A percentile compares a stretch with the other conserved stretches of the same genome.
Evolutionary conservation across 768 basidiomycete species (phyloP).

Genomic region (Coprinellus micaceus): DNA sequence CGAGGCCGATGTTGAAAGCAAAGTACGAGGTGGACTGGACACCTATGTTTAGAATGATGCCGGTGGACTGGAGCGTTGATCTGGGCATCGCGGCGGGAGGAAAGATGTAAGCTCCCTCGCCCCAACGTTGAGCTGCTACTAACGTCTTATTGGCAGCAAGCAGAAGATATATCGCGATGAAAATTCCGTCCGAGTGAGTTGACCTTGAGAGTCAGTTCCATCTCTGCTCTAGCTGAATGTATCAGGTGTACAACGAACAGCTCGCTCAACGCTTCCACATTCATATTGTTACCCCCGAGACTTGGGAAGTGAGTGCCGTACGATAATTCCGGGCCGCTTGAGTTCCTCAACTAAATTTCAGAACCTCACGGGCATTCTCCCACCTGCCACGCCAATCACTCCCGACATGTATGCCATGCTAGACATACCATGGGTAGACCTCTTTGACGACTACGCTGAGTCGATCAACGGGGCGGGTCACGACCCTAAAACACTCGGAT

Average conservation of each 20-base stretch:
- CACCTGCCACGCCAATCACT: conserved; percentile 8
- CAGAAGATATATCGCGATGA: conserved; percentile 16
- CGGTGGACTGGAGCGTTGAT: background rate
- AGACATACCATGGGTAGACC: too few species aligned
- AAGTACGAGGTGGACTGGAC: too few species aligned
- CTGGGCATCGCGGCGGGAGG: conserved; percentile 8
- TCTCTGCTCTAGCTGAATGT: background rate
- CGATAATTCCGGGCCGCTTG: too few species aligned
- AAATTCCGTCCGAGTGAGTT: conserved; percentile 10
- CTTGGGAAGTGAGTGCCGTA: conserved; percentile 18
- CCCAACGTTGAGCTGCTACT: too few species aligned
- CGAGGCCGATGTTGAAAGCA: background rate
- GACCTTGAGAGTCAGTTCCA: too few species aligned
- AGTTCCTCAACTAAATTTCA: background rate
- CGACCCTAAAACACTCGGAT: too few species aligned
- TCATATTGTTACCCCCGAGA: conserved; percentile 14
- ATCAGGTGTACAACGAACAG: conserved; percentile 16
- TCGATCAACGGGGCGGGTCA: too few species aligned
- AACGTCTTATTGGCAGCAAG: conserved; percentile 1
- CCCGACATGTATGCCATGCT: too few species aligned
- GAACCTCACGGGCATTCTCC: background rate
- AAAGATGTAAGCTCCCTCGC: conserved; percentile 9
- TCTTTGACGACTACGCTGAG: too few species aligned
- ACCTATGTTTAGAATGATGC: background rate
- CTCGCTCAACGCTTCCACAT: conserved; percentile 15